Evolutionary conservation across 2,329 filamentous ascomycete genomes (phyloP).

Genomic region (Hypoxylon sp.): DNA sequence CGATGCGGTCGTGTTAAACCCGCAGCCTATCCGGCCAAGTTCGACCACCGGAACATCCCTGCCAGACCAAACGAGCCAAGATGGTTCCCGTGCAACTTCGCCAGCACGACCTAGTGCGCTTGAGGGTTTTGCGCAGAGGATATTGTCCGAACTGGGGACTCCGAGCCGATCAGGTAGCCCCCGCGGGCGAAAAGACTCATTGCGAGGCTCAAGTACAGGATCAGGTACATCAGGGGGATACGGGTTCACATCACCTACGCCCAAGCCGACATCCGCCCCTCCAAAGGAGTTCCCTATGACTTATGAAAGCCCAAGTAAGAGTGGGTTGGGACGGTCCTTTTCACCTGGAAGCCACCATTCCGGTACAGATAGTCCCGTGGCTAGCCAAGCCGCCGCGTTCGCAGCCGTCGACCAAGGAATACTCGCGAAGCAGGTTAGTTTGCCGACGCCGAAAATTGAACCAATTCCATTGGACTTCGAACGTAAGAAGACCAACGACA

Average conservation of each 20-base stretch:
- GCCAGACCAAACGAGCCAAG: constrained; percentile 61
- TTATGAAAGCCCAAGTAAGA: constrained; percentile 57
- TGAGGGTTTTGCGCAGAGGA: constrained; percentile 74
- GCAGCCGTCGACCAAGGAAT: constrained; percentile 76
- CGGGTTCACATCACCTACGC: constrained; percentile 54
- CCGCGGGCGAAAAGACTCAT: constrained; percentile 65
- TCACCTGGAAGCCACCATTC: constrained; percentile 59
- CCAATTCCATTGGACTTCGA: constrained; percentile 66
- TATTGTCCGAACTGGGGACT: constrained; percentile 72
- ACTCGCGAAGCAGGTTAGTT: constrained; percentile 67
- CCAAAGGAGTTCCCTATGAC: constrained; percentile 62
- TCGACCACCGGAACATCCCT: constrained; percentile 49
- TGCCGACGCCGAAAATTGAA: constrained; percentile 61
- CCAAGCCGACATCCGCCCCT: constrained; percentile 57
- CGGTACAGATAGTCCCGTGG: constrained; percentile 56
- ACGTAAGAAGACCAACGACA: constrained; percentile 48
- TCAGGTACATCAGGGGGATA: constrained; percentile 50
- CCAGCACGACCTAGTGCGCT: constrained; percentile 69
- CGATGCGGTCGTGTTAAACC: constrained; percentile 62
- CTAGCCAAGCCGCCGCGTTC: constrained; percentile 71
- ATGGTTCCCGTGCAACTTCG: constrained; percentile 65
- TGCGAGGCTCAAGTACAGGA: constrained; percentile 51
- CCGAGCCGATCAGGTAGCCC: constrained; percentile 67
- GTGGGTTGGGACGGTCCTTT: constrained; percentile 56
- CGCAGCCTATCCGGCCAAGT: constrained; percentile 51